Conservation (phyloP, 805 yeast genomes). For the Ogataea pignaliae region DNA sequence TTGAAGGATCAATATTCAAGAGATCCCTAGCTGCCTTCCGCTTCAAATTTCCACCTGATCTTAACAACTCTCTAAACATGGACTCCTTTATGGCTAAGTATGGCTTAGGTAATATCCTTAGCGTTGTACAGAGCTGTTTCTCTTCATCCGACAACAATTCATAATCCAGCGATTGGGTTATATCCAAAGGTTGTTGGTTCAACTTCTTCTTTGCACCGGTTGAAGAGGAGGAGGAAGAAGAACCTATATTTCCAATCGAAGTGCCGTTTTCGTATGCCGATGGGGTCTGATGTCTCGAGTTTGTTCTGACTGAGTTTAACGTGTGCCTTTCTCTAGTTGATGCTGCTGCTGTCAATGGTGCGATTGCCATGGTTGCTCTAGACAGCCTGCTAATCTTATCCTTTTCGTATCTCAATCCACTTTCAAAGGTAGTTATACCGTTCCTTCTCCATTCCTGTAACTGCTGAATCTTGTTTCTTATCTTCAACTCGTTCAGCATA, state of each 20-base stretch:
- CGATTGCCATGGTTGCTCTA: conserved; percentile 21
- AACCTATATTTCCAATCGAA: not conserved
- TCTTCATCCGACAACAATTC: conserved; percentile 85
- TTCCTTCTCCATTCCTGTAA: conserved; percentile 90
- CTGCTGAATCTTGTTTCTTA: conserved; percentile 79
- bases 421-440: conserved; percentile 81
- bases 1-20: conserved; percentile 77
- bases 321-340: conserved; percentile 28
- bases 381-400: conserved; percentile 69
- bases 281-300: conserved; percentile 28
- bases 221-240: not conserved
- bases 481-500: conserved; percentile 69
- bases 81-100: conserved; percentile 89
- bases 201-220: conserved; percentile 31
- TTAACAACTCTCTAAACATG: conserved; percentile 78
- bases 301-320: conserved; percentile 25
- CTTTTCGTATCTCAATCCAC: conserved; percentile 80
- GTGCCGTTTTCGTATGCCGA: conserved; percentile 5
- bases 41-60: conserved; percentile 79
- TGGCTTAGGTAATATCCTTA: conserved; percentile 88
- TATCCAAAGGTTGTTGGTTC: conserved; percentile 54
- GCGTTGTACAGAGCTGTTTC: conserved; percentile 73
- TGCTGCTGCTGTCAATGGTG: conserved; percentile 48
- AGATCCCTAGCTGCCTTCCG: conserved; percentile 82
- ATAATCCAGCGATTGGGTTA: conserved; percentile 74